Base-by-base conservation (phyloP, 176 grass and related monocot genomes). In the Alloteropsis semialata region DNA sequence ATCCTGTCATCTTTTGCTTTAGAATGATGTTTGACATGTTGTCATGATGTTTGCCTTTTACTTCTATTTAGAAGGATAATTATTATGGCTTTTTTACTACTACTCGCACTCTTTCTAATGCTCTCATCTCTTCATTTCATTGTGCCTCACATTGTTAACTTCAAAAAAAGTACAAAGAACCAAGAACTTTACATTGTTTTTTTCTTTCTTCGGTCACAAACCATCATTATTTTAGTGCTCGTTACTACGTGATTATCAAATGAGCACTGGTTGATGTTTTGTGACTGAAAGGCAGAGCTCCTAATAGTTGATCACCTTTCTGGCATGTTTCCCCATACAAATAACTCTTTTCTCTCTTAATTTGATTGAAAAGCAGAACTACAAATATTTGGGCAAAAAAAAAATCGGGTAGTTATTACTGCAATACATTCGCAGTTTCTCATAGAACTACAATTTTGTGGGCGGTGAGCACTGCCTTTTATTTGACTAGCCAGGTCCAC, bases 1-100 rank as follows among this genome's bases (percentile, higher is more conserved):
- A 29, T 84, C 33, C 63, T 76, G 86, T 88, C 74, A 71, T 91
- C 32, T 89, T 91, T 79, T 66, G 51, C 43, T 75, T 54, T 24
- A 36, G 44, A 77, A 59, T 78, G 71, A 66, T 88, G 48, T 43
- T 80, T 80, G 27, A 57, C 37, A 57, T 65, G 25, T 30, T 81
- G 24, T 42, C 33, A 51, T 46, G 27, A 41, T 39, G 5, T 71
- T 81, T 59, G 2, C 13, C 32, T 50, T 79, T 65, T n/a, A 44
- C 72, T 22, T 75, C 13, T 32, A 49, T 17, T 62, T 25, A 21
- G 12, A 55, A 70, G 49, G 70, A 74, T 67, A 24, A 55, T 67
- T 87, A 28, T 77, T 62, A 21, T 81, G 80, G 5, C 16, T 24
- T 48, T 48, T 45, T n/a, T 54, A 36, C 4, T 24, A 36, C 4